Percentiles rank a stretch among this genome's conserved stretches.
These are phyloP conservation scores for Cryphonectria carpinicola DNA, from an alignment of 2,329 filamentous ascomycete species.

Conservation along the genomic window DNA sequence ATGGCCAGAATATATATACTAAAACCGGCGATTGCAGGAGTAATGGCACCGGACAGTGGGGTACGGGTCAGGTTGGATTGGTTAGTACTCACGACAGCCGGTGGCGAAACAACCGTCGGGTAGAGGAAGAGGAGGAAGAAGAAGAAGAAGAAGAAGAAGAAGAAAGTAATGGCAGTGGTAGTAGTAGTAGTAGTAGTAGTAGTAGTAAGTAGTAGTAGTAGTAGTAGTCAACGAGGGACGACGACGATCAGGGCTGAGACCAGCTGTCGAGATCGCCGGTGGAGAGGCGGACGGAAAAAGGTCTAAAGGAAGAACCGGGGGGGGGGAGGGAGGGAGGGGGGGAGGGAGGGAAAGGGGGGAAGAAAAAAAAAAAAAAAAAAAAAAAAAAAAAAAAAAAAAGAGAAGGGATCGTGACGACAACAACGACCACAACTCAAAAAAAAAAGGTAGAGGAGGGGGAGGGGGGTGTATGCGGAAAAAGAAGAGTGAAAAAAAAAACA, in stretches of 20 bases:
- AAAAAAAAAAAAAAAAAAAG: too few relatives aligned
- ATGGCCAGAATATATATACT: slow-evolving; percentile 26
- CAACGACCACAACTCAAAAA: neutral
- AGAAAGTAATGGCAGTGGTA: too few relatives aligned
- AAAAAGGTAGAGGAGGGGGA: neutral
- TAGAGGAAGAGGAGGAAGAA: neutral
- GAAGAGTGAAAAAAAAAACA: slow-evolving; percentile 1
- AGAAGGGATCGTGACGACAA: neutral
- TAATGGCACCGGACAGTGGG: slow-evolving; percentile 30
- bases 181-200: neutral
- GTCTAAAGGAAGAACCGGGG: neutral
- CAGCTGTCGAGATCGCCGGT: slow-evolving; percentile 21
- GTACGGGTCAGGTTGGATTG: slow-evolving; percentile 20
- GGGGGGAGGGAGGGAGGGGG: neutral
- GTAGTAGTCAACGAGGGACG: slow-evolving; percentile 5
- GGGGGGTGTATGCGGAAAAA: neutral
- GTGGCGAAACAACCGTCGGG: slow-evolving; percentile 29
- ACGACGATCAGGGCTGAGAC: slow-evolving; percentile 19
- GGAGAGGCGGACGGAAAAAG: slow-evolving; percentile 7
- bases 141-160: too few relatives aligned
- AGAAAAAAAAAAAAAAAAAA: too few relatives aligned
- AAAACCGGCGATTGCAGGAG: slow-evolving; percentile 27
- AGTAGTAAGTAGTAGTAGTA: neutral
- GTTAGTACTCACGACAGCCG: slow-evolving; percentile 27
- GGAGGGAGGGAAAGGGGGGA: too few relatives aligned